Conservation (phyloP, 345 rosid genomes). For the Citrus mangshanensis region DNA sequence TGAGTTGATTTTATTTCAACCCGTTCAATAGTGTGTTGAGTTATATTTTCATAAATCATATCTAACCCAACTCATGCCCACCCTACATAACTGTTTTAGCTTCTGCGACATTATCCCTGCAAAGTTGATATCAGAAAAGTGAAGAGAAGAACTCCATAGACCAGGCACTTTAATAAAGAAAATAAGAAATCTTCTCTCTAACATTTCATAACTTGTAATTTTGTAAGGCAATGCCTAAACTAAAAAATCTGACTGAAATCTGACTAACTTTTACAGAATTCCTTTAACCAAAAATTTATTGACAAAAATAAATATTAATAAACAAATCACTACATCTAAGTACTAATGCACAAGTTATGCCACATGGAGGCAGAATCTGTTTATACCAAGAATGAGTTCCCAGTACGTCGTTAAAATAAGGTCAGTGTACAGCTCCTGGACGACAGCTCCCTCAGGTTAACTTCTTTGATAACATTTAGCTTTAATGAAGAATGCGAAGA, state of each 20-base stretch:
- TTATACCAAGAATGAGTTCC: slow-evolving; percentile 5
- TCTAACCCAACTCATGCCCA: no score
- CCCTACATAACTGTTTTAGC: no score
- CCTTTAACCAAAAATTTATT: slow-evolving; percentile 12
- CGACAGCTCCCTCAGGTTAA: not conserved
- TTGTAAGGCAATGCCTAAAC: not conserved
- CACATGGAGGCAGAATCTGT: not conserved
- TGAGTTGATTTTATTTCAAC: no score
- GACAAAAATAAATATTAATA: not conserved
- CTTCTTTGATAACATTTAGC: not conserved
- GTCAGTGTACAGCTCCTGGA: not conserved
- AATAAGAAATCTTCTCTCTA: not conserved
- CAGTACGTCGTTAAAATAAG: not conserved
- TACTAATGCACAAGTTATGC: slow-evolving; percentile 22
- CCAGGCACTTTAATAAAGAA: not conserved
- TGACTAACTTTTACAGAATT: slow-evolving; percentile 2
- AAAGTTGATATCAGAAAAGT: no score
- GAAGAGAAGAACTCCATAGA: not conserved
- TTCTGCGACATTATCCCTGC: no score
- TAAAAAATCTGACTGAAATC: not conserved
- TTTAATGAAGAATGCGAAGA: not conserved
- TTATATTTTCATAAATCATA: no score
- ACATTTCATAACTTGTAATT: not conserved
- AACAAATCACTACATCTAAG: not conserved
- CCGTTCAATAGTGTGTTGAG: no score